Base-by-base conservation (phyloP, 257 asterid genomes). In the Cynanchum wilfordii region DNA sequence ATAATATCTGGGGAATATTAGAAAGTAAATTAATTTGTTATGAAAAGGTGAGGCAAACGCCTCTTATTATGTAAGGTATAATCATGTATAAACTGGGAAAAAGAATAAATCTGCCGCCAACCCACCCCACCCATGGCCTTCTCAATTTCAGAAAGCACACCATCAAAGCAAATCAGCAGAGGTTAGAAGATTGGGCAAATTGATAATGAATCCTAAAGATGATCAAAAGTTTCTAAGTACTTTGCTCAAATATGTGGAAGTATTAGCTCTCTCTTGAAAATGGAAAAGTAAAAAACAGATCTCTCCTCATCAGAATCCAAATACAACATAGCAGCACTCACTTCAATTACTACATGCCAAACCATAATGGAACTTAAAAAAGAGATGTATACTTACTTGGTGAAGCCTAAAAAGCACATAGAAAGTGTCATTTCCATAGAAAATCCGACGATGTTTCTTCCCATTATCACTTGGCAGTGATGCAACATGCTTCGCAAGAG, bases 371-470 rank as follows among this genome's bases (percentile, higher is more conserved):
- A 69, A 27, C 57, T 24, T 33, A 33, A 33, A 45, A 68, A 49
- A 22, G 29, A 66, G 70, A 54, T 8, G 52, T 45, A 67, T 70
- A 54, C 79, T 86, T 84, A 95, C 98, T 87, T 95, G 98, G 81
- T 92, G 99, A 78, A 95, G 84, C 87, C 99, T 90, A 72, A 89
- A 87, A 77, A 95, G 96, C 82, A 92, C 98, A 59, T 90, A 92
- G 79, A 87, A 95, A 56, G 91, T 66, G 79, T 95, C 99, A 69
- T 92, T 92, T 74, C 98, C 99, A 67, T 95, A 95, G 71, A 95
- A 87, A 30, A 95, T 84, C 52, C 78, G 84, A 2, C 70, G 76
- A 78, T 73, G 85, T 78, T 60, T 86, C 79, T 69, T 83, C 62
- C 70, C 85, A 72, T 72, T 77, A 57, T 77, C 87, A 55, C 62